phyloP scores from a whole-genome alignment of 495 filamentous ascomycete species.

The Podospora comata region DNA sequence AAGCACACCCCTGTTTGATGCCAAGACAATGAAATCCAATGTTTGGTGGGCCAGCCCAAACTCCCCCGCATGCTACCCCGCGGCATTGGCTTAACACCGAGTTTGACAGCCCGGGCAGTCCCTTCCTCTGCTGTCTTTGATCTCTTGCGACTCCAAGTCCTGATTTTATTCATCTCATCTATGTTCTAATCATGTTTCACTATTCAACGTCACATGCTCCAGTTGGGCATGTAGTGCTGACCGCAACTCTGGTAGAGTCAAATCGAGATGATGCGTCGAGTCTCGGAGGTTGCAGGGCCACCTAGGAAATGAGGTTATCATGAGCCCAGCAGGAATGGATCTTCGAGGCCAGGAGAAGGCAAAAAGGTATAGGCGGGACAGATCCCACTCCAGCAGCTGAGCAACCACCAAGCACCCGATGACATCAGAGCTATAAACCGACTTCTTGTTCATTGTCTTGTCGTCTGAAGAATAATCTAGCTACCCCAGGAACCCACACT shows the following conservation, averaged over 20 bases:
- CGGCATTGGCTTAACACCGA: conserved; percentile 1
- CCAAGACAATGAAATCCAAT: not conserved
- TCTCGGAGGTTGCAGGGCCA: not conserved
- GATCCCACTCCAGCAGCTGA: not conserved
- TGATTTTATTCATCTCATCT: not conserved
- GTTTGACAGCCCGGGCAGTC: not conserved
- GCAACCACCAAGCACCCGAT: not conserved
- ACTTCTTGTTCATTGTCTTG: not conserved
- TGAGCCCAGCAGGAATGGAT: not conserved
- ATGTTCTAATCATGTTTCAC: not conserved
- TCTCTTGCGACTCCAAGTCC: not conserved
- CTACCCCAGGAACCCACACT: not conserved
- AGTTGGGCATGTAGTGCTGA: not conserved
- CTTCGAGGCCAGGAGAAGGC: not conserved
- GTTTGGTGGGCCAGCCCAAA: not conserved
- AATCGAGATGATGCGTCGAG: not conserved
- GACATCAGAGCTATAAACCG: not conserved
- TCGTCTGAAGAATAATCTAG: not conserved
- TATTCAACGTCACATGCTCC: not conserved
- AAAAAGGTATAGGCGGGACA: not conserved
- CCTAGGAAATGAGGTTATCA: not conserved
- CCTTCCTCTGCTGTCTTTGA: not conserved
- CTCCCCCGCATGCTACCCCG: not conserved
- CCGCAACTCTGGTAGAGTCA: not conserved
- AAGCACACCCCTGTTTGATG: not conserved